Evolutionary conservation across 1,284 basidiomycete genomes (phyloP).

Genomic region (Cryptococcus deneoformans): DNA sequence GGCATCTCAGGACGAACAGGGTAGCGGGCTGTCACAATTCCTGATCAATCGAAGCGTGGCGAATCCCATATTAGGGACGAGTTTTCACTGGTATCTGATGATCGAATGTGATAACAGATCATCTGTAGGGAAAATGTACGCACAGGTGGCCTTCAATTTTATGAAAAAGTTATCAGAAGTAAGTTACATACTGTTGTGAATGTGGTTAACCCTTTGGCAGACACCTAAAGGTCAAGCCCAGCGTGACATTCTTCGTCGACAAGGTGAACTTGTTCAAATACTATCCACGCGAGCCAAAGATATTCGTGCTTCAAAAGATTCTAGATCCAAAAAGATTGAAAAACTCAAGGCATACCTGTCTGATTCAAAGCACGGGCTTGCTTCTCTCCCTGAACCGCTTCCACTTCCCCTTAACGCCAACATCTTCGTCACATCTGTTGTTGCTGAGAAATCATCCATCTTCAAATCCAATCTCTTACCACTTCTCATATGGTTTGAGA

Average conservation of each 20-base stretch:
- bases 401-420: constrained; percentile 87
- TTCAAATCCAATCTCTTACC: constrained; percentile 98
- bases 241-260: constrained; percentile 74
- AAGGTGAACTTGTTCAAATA: constrained; percentile 79
- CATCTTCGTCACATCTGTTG: constrained; percentile 74
- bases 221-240: constrained; percentile 70
- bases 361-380: constrained; percentile 78
- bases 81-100: constrained; percentile 96
- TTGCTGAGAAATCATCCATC: constrained; percentile 85
- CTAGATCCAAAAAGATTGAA: constrained; percentile 82
- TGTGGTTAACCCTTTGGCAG: constrained; percentile 46
- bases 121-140: constrained; percentile 86
- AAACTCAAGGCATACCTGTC: constrained; percentile 78
- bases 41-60: constrained; percentile 79
- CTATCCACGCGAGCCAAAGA: constrained; percentile 82
- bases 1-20: constrained; percentile 56
- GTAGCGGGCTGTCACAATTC: constrained; percentile 85
- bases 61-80: constrained; percentile 82
- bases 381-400: constrained; percentile 66
- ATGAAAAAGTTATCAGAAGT: constrained; percentile 83
- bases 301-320: constrained; percentile 83
- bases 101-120: constrained; percentile 78
- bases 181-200: constrained; percentile 20
- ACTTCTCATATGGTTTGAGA: constrained; percentile 84
- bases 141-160: constrained; percentile 81